phyloP scores from a whole-genome alignment of 2,329 filamentous ascomycete species.

The Trichophyton equinum region DNA sequence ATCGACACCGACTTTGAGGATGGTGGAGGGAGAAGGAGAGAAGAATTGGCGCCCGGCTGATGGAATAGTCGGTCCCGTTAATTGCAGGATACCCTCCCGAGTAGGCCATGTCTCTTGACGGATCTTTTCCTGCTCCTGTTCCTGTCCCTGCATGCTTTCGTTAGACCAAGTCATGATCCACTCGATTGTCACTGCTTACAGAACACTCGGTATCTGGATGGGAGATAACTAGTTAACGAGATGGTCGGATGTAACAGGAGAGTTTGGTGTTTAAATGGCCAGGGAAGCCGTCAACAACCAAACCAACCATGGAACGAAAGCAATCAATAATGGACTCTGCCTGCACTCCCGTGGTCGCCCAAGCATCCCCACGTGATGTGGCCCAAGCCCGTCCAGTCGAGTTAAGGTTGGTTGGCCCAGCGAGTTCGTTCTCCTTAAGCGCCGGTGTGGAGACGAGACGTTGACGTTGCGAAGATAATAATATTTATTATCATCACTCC shows the following conservation, averaged over 20 bases:
- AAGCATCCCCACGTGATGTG: too few relatives aligned
- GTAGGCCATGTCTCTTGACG: slow-evolving; percentile 8
- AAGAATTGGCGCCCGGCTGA: slow-evolving; percentile 10
- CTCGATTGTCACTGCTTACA: neutral
- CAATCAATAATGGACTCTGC: too few relatives aligned
- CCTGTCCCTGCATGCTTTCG: neutral
- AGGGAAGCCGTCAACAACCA: too few relatives aligned
- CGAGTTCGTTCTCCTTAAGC: too few relatives aligned
- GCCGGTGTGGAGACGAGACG: too few relatives aligned
- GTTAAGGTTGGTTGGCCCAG: too few relatives aligned
- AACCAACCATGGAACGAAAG: too few relatives aligned
- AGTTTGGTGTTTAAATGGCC: too few relatives aligned
- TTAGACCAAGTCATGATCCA: slow-evolving; percentile 2
- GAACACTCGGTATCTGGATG: neutral
- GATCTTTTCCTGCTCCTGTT: neutral
- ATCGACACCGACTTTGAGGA: slow-evolving; percentile 11
- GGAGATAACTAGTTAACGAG: neutral
- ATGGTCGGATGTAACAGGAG: neutral
- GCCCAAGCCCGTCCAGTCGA: too few relatives aligned
- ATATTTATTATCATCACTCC: too few relatives aligned
- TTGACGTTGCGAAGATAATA: too few relatives aligned
- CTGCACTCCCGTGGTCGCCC: too few relatives aligned
- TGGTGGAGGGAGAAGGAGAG: slow-evolving; percentile 11
- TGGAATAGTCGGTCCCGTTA: slow-evolving; percentile 10
- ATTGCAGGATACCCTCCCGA: slow-evolving; percentile 7